A percentile compares a stretch with the other conserved stretches of the same genome.
Conservation (phyloP, 2,329 filamentous ascomycete genomes). For the Scleromitrula shiraiana region DNA sequence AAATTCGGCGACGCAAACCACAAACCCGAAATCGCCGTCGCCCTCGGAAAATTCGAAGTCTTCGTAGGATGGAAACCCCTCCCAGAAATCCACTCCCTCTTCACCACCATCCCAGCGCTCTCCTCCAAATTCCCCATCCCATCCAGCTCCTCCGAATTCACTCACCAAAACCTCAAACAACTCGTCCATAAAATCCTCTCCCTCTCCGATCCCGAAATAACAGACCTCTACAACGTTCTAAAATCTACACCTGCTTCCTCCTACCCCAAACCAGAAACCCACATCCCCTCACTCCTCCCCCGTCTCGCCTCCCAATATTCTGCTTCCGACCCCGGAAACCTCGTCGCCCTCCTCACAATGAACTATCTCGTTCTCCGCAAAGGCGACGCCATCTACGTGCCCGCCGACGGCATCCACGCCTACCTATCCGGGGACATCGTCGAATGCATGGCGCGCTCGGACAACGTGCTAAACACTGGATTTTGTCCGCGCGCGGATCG, state of each 20-base stretch:
- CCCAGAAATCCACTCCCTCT: conserved; percentile 47
- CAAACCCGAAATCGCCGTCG: conserved; percentile 73
- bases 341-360: conserved; percentile 66
- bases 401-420: conserved; percentile 92
- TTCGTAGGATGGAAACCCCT: conserved; percentile 70
- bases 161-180: conserved; percentile 49
- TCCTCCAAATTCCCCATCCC: conserved; percentile 15
- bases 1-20: conserved; percentile 63
- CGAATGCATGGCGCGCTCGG: conserved; percentile 97
- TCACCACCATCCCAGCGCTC: conserved; percentile 32
- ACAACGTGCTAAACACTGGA: conserved; percentile 75
- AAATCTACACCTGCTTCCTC: conserved; percentile 38
- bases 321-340: conserved; percentile 53
- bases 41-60: conserved; percentile 62
- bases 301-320: conserved; percentile 58
- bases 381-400: conserved; percentile 85
- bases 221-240: conserved; percentile 44
- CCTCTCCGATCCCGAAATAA: conserved; percentile 38
- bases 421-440: conserved; percentile 90
- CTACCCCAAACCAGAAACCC: conserved; percentile 41
- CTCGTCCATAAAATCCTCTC: conserved; percentile 34
- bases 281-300: conserved; percentile 57
- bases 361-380: conserved; percentile 61
- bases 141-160: conserved; percentile 29
- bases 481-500: conserved; percentile 63